These are phyloP conservation scores for Dioszegia crocea DNA, from an alignment of 768 basidiomycete species.

Conservation along the genomic window DNA sequence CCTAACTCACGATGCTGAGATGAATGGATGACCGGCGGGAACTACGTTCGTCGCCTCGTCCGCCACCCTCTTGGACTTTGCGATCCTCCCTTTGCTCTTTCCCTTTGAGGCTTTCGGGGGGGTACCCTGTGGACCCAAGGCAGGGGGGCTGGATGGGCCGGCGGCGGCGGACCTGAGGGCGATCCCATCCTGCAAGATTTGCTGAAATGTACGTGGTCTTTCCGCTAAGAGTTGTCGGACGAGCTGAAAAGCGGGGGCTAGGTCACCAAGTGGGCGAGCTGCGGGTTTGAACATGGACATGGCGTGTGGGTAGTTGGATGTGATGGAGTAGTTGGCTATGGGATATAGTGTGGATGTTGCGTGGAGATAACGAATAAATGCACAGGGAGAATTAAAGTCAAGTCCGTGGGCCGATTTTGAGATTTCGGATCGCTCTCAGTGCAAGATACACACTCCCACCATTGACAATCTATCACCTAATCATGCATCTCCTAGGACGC, in stretches of 20 bases:
- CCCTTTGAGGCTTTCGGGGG: not conserved
- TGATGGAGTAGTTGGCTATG: conserved; percentile 1
- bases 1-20: conserved; percentile 30
- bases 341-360: no score
- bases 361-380: no score
- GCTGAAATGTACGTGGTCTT: conserved; percentile 16
- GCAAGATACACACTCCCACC: not conserved
- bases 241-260: conserved; percentile 14
- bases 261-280: not conserved
- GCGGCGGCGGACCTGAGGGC: not conserved
- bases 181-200: conserved; percentile 15
- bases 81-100: not conserved
- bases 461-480: no score
- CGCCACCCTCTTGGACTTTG: not conserved
- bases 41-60: conserved; percentile 13
- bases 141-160: not conserved
- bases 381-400: not conserved
- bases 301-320: not conserved
- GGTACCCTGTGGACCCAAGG: not conserved
- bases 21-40: conserved; percentile 34
- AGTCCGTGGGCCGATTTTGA: not conserved
- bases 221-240: conserved; percentile 15
- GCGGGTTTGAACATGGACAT: not conserved
- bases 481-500: conserved; percentile 84
- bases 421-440: not conserved